A percentile compares a stretch with the other conserved stretches of the same genome.
Evolutionary conservation across 1,284 basidiomycete genomes (phyloP).

Genomic region (Apiotrichum akiyoshidainum): DNA sequence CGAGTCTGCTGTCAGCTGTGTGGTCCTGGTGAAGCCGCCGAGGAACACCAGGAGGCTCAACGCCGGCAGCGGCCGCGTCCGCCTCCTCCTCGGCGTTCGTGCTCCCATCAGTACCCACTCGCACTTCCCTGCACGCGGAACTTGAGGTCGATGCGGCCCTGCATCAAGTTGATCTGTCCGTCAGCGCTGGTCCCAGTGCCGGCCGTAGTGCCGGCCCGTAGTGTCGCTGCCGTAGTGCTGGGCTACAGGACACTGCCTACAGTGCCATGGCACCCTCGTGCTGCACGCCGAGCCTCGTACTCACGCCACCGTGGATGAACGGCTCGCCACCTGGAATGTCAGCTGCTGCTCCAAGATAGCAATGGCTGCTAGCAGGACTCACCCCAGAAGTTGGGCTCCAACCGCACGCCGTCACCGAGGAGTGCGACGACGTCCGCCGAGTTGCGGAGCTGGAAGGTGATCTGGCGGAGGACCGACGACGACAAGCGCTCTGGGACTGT

Average conservation of each 20-base stretch:
- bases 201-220: not conserved
- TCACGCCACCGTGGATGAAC: conserved; percentile 49
- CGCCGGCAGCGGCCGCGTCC: too few species aligned
- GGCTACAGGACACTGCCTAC: too few species aligned
- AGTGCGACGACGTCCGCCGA: conserved; percentile 37
- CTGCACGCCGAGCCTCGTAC: conserved; percentile 3
- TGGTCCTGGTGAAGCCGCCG: too few species aligned
- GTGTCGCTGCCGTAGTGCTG: not conserved
- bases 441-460: conserved; percentile 48
- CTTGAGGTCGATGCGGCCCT: conserved; percentile 50
- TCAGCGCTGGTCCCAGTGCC: not conserved
- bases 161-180: conserved; percentile 47
- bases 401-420: conserved; percentile 41
- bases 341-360: not conserved
- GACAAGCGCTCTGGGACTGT: conserved; percentile 43
- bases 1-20: conserved; percentile 27
- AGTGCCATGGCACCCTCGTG: too few species aligned
- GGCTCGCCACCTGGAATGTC: conserved; percentile 43
- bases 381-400: conserved; percentile 48
- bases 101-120: conserved; percentile 13
- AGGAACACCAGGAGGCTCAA: too few species aligned
- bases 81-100: too few species aligned
- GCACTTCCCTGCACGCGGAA: conserved; percentile 46
- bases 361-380: conserved; percentile 22
- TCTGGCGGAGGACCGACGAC: conserved; percentile 45